These are phyloP conservation scores for Aspergillus intermedius DNA, from an alignment of 2,329 filamentous ascomycete species.

Conservation along the genomic window DNA sequence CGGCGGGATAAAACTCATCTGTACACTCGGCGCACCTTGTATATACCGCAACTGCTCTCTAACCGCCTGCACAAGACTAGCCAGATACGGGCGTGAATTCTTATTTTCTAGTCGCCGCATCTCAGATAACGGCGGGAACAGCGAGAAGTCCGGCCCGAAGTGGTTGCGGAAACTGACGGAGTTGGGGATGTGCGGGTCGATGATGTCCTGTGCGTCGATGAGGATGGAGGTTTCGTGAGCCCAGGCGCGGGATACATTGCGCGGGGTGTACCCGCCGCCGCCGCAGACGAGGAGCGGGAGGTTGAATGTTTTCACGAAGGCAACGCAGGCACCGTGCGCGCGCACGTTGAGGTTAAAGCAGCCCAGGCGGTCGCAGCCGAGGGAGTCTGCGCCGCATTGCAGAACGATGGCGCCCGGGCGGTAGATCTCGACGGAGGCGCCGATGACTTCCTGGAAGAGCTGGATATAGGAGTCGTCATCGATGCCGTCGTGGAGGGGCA, in stretches of 20 bases:
- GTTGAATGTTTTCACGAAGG: slow-evolving; percentile 73
- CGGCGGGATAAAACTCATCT: slow-evolving; percentile 72
- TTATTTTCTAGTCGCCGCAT: slow-evolving; percentile 62
- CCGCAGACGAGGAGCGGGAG: slow-evolving; percentile 86
- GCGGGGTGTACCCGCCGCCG: slow-evolving; percentile 90
- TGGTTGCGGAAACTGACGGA: slow-evolving; percentile 82
- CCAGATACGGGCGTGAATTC: slow-evolving; percentile 69
- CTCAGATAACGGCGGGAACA: slow-evolving; percentile 83
- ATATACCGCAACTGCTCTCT: slow-evolving; percentile 83
- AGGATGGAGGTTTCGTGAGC: slow-evolving; percentile 92
- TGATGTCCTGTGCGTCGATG: slow-evolving; percentile 64
- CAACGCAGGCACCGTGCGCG: slow-evolving; percentile 85
- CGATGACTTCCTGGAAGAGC: slow-evolving; percentile 77
- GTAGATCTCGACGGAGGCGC: slow-evolving; percentile 72
- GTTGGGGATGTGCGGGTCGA: slow-evolving; percentile 66
- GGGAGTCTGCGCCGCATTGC: slow-evolving; percentile 90
- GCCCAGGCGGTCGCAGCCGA: slow-evolving; percentile 87
- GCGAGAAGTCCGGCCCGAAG: slow-evolving; percentile 77
- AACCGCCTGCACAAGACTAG: slow-evolving; percentile 69
- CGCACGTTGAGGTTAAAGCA: slow-evolving; percentile 96
- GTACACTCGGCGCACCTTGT: slow-evolving; percentile 76
- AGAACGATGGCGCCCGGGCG: slow-evolving; percentile 86
- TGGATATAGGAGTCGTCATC: slow-evolving; percentile 81
- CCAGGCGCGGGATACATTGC: slow-evolving; percentile 95
- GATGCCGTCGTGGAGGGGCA: slow-evolving; percentile 84